phyloP scores from a whole-genome alignment of 352 stramenopile species.

The Phytophthora niederhauseri region DNA sequence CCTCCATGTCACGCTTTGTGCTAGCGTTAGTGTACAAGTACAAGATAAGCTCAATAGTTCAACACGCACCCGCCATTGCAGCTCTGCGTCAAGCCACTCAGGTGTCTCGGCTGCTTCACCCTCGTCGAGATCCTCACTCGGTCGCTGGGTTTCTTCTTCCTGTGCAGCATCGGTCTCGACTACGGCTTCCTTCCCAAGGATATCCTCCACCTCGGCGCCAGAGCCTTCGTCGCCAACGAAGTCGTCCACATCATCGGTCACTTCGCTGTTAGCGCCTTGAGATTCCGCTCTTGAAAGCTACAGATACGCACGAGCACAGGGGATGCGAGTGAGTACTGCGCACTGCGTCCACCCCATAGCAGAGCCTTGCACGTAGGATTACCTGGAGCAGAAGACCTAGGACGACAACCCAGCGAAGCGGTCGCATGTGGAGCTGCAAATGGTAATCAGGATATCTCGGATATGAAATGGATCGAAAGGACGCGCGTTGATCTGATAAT shows the following conservation, averaged over 20 bases:
- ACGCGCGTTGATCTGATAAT: not conserved
- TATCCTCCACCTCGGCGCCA: not conserved
- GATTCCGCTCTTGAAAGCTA: not conserved
- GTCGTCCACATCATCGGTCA: not conserved
- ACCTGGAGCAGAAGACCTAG: not conserved
- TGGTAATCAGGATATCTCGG: not conserved
- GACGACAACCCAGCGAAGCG: not conserved
- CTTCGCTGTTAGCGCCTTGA: not conserved
- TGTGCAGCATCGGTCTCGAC: not conserved
- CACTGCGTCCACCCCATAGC: not conserved
- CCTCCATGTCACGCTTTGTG: conserved; percentile 8
- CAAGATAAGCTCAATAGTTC: not conserved
- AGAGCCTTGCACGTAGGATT: not conserved
- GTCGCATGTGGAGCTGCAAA: not conserved
- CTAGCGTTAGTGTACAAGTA: not conserved
- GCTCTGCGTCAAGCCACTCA: conserved; percentile 14
- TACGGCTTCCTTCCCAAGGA: not conserved
- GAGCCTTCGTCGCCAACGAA: not conserved
- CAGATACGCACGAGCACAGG: not conserved
- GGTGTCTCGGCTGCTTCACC: not conserved
- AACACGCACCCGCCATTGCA: conserved; percentile 17
- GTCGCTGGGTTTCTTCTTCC: not conserved
- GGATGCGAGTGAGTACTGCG: not conserved
- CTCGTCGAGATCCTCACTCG: not conserved
- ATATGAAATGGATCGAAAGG: not conserved